phyloP scores from a whole-genome alignment of 2,329 filamentous ascomycete genomes.

The Colletotrichum cuscutae region DNA sequence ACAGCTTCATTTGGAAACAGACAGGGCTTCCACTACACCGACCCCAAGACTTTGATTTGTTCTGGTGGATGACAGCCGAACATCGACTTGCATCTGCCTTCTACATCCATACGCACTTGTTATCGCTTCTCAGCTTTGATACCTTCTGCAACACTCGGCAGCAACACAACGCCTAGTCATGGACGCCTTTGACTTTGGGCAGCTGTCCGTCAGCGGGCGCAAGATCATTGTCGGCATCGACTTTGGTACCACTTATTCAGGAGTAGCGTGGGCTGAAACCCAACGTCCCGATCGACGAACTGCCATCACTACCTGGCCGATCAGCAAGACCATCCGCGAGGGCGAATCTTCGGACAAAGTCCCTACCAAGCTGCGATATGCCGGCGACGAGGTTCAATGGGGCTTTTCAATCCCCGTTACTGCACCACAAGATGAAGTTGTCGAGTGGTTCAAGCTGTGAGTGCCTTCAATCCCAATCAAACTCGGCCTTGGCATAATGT shows the following conservation, averaged over 20 bases:
- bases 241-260: constrained; percentile 67
- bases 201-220: constrained; percentile 46
- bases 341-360: constrained; percentile 57
- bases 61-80: neutral
- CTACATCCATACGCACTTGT: neutral
- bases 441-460: constrained; percentile 64
- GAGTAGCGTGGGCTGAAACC: constrained; percentile 62
- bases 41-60: neutral
- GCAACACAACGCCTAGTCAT: constrained; percentile 34
- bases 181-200: constrained; percentile 47
- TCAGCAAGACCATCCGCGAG: constrained; percentile 46
- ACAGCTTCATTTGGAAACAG: neutral
- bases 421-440: constrained; percentile 49
- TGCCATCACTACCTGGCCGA: constrained; percentile 57
- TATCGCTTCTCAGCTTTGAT: neutral
- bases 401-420: constrained; percentile 58
- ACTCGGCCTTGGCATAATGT: no score
- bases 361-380: constrained; percentile 58
- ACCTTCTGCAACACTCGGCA: neutral
- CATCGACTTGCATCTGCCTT: neutral
- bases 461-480: constrained; percentile 31
- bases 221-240: constrained; percentile 64
- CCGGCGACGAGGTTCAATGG: constrained; percentile 56
- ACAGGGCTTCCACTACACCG: neutral
- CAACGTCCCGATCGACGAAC: constrained; percentile 52